Evolutionary conservation across 78 protist species (phyloP).

Genomic region (Cavenderia fasciculata): DNA sequence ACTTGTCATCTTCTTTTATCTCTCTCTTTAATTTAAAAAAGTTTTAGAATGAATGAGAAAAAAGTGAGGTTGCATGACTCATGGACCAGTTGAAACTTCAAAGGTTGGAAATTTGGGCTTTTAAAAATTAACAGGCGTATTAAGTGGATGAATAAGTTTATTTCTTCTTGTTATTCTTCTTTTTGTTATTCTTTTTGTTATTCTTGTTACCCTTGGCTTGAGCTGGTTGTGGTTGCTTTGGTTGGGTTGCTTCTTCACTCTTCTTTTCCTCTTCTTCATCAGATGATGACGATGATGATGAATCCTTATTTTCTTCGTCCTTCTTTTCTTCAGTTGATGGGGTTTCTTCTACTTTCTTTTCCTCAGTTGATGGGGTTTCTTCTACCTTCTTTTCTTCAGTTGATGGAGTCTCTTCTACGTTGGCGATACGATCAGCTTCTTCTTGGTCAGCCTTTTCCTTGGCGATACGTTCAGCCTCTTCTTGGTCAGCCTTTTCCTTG

Average conservation of each 20-base stretch:
- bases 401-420: no score
- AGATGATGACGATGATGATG: not conserved
- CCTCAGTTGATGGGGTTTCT: not conserved
- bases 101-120: no score
- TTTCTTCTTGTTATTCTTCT: slow-evolving; percentile 14
- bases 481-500: not conserved
- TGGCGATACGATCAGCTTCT: no score
- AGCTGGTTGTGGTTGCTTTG: not conserved
- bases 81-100: no score
- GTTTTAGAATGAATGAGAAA: no score
- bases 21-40: no score
- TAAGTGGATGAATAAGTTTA: no score
- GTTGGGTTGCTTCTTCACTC: not conserved
- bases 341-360: not conserved
- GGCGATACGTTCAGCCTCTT: not conserved
- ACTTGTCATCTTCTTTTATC: no score
- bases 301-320: not conserved
- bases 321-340: not conserved
- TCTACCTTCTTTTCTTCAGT: not conserved
- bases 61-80: no score
- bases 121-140: no score
- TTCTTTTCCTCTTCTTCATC: not conserved
- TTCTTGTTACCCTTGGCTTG: not conserved
- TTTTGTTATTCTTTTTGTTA: slow-evolving; percentile 15
- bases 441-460: not conserved